Base-by-base conservation (phyloP, 2,329 filamentous ascomycete genomes). In the Fusarium sulawesiense region DNA sequence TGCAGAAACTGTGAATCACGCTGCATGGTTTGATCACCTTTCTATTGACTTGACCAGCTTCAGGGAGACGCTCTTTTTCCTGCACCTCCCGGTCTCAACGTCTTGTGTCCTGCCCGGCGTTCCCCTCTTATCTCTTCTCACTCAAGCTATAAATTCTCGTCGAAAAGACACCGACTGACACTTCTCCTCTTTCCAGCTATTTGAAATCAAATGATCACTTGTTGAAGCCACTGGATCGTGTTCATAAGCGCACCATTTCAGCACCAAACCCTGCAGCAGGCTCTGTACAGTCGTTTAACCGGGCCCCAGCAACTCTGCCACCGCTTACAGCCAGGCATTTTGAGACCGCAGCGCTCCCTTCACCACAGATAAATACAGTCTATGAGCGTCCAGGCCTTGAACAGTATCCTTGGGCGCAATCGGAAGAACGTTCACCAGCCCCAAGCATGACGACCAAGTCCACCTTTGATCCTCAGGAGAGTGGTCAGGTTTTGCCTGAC, bases 211-310 rank as follows among this genome's bases (percentile, higher is more conserved):
- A 48, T 27, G 63, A 66, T 21, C 59, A 53, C 48, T 50, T 68
- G 14, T 47, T 70, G 44, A 66, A 70, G 55, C 56, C 71, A 44
- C 50, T 74, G 59, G 70, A 76, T 2, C 80, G 74, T 50, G 73
- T 77, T 37, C 85, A 87, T 73, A 87, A 86, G 72, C 78, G 85
- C 60, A 81, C 85, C 5, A 80, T 81, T 20, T 87, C 85, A 11
- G 85, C 84, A 9, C 85, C 85, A 13, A 80, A 83, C 61, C 82
- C 84, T 55, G 76, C 80, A 11, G 78, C 66, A 21, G 63, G 58
- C 21, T 67, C 71, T 16, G 42, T 63, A 60, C 37, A 72, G 63
- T 44, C 63, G 56, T 54, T 68, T 70, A 21, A 67, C 70, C 53
- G 66, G 64, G 32, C 58, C 56, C 25, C 73, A 59, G 47, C 71